Base-by-base conservation (phyloP, 2,329 filamentous ascomycete species). In the Penicillium sp. region DNA sequence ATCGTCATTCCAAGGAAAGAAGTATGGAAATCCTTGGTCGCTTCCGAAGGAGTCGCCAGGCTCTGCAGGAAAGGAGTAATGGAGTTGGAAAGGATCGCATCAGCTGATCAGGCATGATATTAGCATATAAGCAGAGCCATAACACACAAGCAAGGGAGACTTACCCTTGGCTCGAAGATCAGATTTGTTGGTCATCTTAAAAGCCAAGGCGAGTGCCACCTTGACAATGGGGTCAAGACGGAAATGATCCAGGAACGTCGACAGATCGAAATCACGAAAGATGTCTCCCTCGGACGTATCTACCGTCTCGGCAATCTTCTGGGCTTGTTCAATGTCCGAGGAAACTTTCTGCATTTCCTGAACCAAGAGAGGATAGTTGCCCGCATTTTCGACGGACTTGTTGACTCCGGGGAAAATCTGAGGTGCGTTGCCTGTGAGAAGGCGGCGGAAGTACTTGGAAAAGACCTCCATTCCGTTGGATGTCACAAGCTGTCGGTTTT, bases 381-480 rank as follows among this genome's bases (percentile, higher is more conserved):
- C 88, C 46, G 87, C 79, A 71, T 87, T 88, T 57, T 89, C 81
- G 57, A 83, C 81, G 48, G 82, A 81, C 72, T 89, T 81, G 63
- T 82, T 88, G 47, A 85, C 78, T 56, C 87, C 84, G 44, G 89
- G 86, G 68, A 97, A 97, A 69, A 98, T 93, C 66, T 93, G 86
- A 56, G 86, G 78, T 64, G 91, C 89, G 83, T 96, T 96, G 74
- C 86, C 86, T 72, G 87, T 87, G 67, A 98, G 83, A 69, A 97
- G 80, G 73, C 92, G 89, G 72, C 89, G 86, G 74, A 98, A 95
- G 73, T 93, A 96, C 78, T 91, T 95, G 53, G 89, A 85, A 71
- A 91, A 96, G 68, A 96, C 90, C 80, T 98, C 95, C 92, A 98
- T 98, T 68, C 91, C 91, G 90, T 95, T 86, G 66, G 92, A 91